A percentile compares a stretch with the other conserved stretches of the same genome.
Evolutionary conservation across 805 yeast genomes (phyloP).

Genomic region (Spathaspora passalidarum): DNA sequence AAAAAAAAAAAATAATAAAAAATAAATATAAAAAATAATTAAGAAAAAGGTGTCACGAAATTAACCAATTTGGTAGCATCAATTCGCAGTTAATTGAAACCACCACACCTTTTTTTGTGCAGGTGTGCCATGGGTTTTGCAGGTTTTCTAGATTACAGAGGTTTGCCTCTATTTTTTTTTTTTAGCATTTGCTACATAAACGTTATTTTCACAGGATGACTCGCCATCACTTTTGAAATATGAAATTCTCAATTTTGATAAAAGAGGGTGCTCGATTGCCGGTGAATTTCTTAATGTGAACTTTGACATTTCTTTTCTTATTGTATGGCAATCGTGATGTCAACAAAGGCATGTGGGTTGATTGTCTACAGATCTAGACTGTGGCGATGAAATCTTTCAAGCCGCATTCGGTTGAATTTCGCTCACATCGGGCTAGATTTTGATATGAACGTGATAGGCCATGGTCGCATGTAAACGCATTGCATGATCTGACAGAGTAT

Average conservation of each 20-base stretch:
- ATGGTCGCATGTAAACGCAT: too few species aligned
- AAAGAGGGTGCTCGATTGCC: neutral
- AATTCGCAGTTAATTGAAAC: neutral
- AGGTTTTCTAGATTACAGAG: neutral
- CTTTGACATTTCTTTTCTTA: neutral
- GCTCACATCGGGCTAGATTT: too few species aligned
- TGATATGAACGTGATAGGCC: too few species aligned
- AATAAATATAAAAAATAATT: neutral
- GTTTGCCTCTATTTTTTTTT: neutral
- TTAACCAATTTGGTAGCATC: neutral
- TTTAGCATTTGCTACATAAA: neutral
- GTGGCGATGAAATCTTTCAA: neutral
- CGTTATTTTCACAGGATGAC: too few species aligned
- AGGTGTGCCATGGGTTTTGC: neutral
- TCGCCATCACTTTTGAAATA: neutral
- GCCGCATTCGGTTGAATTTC: neutral
- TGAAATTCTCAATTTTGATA: neutral
- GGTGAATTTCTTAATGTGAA: neutral
- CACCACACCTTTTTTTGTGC: neutral
- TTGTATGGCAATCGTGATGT: neutral
- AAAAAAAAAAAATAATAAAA: neutral
- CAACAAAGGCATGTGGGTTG: too few species aligned
- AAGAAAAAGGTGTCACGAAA: slow-evolving; percentile 1
- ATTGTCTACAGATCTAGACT: neutral
- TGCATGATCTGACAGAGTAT: too few species aligned